phyloP scores from a whole-genome alignment of 345 rosid genomes.

The Salix dunnii region DNA sequence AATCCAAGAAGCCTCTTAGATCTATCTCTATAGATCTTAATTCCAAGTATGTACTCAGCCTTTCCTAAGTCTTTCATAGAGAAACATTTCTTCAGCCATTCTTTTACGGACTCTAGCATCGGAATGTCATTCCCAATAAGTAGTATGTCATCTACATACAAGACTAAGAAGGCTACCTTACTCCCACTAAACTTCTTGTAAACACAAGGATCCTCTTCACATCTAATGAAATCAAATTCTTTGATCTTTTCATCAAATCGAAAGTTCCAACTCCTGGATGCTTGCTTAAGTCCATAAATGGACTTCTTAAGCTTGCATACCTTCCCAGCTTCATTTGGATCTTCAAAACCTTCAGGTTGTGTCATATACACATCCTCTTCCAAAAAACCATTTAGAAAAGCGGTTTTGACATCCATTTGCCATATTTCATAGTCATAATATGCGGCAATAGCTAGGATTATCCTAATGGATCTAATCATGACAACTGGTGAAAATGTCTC shows the following conservation, averaged over 20 bases:
- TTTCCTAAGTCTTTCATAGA: not conserved
- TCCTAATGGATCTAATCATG: conserved; percentile 8
- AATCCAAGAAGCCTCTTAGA: not conserved
- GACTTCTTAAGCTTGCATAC: not conserved
- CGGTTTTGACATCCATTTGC: too few species aligned
- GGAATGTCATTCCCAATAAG: not conserved
- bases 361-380: not conserved
- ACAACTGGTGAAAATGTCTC: conserved; percentile 1
- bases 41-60: not conserved
- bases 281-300: conserved; percentile 8
- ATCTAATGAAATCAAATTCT: not conserved
- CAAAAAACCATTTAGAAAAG: not conserved
- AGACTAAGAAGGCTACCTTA: not conserved
- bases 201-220: not conserved
- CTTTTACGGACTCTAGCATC: not conserved
- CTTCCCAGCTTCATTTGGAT: not conserved
- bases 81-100: not conserved
- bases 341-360: not conserved
- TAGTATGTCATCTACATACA: not conserved
- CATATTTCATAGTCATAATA: not conserved
- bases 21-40: conserved; percentile 3
- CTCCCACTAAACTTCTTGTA: not conserved
- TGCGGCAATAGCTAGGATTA: not conserved
- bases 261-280: not conserved
- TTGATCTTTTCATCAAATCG: not conserved